These are phyloP conservation scores for Extremus antarcticus DNA, from an alignment of 495 filamentous ascomycete species.

Conservation along the genomic window DNA sequence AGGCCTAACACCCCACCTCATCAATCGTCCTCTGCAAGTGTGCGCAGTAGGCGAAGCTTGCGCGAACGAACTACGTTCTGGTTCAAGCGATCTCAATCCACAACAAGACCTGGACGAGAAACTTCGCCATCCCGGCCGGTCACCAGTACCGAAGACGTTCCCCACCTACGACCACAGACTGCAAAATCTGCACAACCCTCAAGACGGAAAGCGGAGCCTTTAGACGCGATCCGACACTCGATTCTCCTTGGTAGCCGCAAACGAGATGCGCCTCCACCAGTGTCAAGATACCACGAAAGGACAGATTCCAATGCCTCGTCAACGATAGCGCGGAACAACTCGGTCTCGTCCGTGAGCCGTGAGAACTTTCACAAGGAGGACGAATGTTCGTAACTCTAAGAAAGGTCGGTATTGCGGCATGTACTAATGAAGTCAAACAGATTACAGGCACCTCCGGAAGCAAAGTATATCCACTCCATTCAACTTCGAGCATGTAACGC, in stretches of 20 bases:
- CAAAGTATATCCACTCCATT: conserved; percentile 65
- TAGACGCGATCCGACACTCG: conserved; percentile 9
- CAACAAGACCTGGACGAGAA: background rate
- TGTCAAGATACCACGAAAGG: no score
- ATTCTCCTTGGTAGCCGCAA: conserved; percentile 1
- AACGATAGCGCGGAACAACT: background rate
- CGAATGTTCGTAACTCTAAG: conserved; percentile 3
- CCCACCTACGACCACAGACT: conserved; percentile 1
- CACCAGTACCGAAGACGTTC: background rate
- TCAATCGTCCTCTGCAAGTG: background rate
- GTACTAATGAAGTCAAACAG: background rate
- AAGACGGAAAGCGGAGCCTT: conserved; percentile 6
- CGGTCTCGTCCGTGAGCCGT: background rate
- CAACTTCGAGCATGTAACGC: conserved; percentile 79
- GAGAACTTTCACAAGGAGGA: conserved; percentile 3
- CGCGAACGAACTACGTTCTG: background rate
- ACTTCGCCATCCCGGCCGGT: no score
- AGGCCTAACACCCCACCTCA: background rate
- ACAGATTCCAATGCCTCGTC: background rate
- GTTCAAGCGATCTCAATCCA: background rate
- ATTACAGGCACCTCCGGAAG: conserved; percentile 14
- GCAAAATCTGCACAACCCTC: background rate
- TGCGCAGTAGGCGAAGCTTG: background rate
- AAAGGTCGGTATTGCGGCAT: background rate
- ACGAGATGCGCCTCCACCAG: background rate